Evolutionary conservation across 2,329 filamentous ascomycete species (phyloP), one percentile per base, ranked within the genome.

Genomic region (Periglandula ipomoeae): DNA sequence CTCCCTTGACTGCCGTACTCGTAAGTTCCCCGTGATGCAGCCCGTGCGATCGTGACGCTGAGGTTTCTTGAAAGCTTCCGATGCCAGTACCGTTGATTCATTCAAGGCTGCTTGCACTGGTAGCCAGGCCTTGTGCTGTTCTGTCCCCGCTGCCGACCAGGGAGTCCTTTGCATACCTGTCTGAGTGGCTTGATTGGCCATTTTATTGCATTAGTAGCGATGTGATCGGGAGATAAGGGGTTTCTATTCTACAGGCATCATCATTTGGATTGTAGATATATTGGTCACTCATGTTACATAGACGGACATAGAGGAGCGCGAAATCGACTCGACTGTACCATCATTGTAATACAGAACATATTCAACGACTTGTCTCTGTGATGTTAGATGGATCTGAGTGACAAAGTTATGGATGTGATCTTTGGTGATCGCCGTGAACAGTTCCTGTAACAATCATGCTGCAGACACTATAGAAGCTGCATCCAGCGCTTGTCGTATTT

Each of bases 51-150:
- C 20, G 15, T 24, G 38, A 20, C n/a, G 19, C 46, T 42, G 1
- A 5, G 4, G 10, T 22, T 13, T 7, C 13, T 24, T n/a, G 13
- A 13, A 30, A 47, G 44, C 38, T 27, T 5, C 15, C 17, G 19
- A 9, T 38, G 27, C 47, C 20, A 46, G 5, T 27, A 45, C 32
- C 3, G 24, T 44, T 32, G 49, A 40, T 23, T 41, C 49, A 2
- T 52, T 55, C 27, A 30, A 24, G 19, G 19, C 11, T 8, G 19
- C 38, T 37, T 55, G 53, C 26, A 15, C 27, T 10, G 35, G 45
- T 26, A n/a, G 19, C 2, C 1, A 35, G 26, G 46, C 52, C 30
- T 26, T 46, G 30, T 55, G 53, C 50, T 55, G 53, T 23, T 35
- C 2, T 15, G 0, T 50, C 10, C 52, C 53, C 23, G 3, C 39